A percentile compares a stretch with the other conserved stretches of the same genome.
Conservation (phyloP, 2,329 filamentous ascomycete genomes). For the Ophiocordyceps camponoti-floridani region DNA sequence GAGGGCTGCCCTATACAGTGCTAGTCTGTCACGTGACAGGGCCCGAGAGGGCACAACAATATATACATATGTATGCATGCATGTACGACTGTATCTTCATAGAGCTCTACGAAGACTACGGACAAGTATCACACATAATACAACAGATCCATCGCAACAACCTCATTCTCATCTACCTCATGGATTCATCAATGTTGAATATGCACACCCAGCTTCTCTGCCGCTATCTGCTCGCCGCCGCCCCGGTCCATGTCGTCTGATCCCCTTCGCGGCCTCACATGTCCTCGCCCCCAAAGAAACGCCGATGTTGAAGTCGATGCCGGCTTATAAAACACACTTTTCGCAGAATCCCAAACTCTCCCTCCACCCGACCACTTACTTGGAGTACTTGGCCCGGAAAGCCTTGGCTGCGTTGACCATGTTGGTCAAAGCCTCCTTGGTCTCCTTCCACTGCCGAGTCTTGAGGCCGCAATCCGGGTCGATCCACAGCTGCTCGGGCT, state of each 20-base stretch:
- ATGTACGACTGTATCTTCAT: no score
- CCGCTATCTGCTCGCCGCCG: no score
- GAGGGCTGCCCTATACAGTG: no score
- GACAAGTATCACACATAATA: no score
- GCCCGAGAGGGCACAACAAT: no score
- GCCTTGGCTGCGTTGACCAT: slow-evolving; percentile 97
- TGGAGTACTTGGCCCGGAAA: slow-evolving; percentile 79
- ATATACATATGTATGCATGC: no score
- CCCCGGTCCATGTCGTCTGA: no score
- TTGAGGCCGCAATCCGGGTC: slow-evolving; percentile 99
- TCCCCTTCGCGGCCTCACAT: slow-evolving; percentile 4
- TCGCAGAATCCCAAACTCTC: slow-evolving; percentile 1
- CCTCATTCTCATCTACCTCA: no score
- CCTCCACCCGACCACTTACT: slow-evolving; percentile 20
- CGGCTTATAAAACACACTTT: slow-evolving; percentile 17
- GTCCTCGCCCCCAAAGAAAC: slow-evolving; percentile 21
- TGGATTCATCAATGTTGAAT: no score
- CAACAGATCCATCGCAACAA: no score
- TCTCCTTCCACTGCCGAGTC: slow-evolving; percentile 97
- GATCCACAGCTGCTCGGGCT: slow-evolving; percentile 98
- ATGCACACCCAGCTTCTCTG: not conserved
- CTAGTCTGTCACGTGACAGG: no score
- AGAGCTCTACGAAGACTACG: no score
- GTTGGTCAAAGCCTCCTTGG: slow-evolving; percentile 88
- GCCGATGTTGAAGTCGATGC: slow-evolving; percentile 43